These are phyloP conservation scores for Nothophaeocryptopus gaeumannii DNA, from an alignment of 2,329 filamentous ascomycete genomes.

Conservation along the genomic window DNA sequence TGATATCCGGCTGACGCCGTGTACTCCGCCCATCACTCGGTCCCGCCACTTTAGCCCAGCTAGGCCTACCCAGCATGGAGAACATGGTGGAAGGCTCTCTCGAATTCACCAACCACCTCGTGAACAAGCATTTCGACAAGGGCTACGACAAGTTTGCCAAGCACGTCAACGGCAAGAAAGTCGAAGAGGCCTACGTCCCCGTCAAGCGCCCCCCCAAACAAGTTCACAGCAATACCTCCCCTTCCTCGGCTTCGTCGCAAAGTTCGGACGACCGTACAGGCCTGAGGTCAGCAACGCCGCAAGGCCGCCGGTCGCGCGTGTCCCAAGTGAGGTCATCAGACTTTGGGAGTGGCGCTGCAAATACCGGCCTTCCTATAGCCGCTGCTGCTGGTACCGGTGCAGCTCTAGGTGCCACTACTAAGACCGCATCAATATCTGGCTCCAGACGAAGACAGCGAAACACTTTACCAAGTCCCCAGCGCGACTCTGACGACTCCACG, in stretches of 20 bases:
- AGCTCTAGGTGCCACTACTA: conserved; percentile 1
- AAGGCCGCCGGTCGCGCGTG: conserved; percentile 9
- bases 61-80: conserved; percentile 14
- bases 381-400: conserved; percentile 5
- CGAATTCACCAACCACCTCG: conserved; percentile 25
- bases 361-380: conserved; percentile 8
- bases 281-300: conserved; percentile 7
- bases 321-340: conserved; percentile 16
- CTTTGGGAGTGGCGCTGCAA: conserved; percentile 12
- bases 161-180: conserved; percentile 21
- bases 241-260: conserved; percentile 5
- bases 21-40: conserved; percentile 4
- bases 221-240: neutral
- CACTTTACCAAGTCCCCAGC: conserved; percentile 14
- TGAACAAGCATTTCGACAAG: conserved; percentile 29
- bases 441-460: conserved; percentile 22
- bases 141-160: conserved; percentile 25
- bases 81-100: conserved; percentile 28
- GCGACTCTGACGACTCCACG: conserved; percentile 10
- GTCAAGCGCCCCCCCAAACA: conserved; percentile 2
- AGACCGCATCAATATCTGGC: conserved; percentile 6
- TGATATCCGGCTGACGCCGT: conserved; percentile 8
- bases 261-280: conserved; percentile 9
- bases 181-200: conserved; percentile 15
- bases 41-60: conserved; percentile 11